Conservation (phyloP, 2,329 filamentous ascomycete species). For the Aspergillus brunneoviolaceus region DNA sequence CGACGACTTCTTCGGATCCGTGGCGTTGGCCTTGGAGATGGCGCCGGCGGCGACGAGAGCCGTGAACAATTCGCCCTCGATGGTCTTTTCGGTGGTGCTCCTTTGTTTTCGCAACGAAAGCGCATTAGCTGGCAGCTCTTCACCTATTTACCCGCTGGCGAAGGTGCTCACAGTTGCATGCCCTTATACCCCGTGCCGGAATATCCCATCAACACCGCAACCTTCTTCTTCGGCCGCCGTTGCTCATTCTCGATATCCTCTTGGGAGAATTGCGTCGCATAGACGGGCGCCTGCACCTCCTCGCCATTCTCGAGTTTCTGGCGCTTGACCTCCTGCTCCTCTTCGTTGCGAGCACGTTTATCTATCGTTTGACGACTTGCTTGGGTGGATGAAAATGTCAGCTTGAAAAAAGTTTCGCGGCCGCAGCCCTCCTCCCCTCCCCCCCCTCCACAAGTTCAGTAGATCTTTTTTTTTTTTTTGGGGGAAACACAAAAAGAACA, state of each 20-base stretch:
- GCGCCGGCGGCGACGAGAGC: constrained; percentile 89
- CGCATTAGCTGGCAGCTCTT: constrained; percentile 3
- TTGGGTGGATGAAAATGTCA: constrained; percentile 42
- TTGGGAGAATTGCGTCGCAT: constrained; percentile 61
- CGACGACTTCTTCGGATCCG: constrained; percentile 94
- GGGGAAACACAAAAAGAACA: constrained; percentile 23
- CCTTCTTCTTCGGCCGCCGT: constrained; percentile 89
- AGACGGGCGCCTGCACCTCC: constrained; percentile 47
- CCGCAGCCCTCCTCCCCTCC: neutral
- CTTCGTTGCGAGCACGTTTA: constrained; percentile 53
- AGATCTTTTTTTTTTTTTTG: no score
- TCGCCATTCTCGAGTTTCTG: constrained; percentile 52
- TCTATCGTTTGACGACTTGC: constrained; percentile 53
- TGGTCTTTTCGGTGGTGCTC: constrained; percentile 73
- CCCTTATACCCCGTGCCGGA: constrained; percentile 95
- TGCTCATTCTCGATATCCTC: constrained; percentile 87
- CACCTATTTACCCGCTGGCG: no score
- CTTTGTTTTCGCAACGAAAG: constrained; percentile 22
- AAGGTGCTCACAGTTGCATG: constrained; percentile 69
- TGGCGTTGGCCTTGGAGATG: constrained; percentile 93
- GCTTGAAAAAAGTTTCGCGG: constrained; percentile 21
- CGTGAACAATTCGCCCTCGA: constrained; percentile 90
- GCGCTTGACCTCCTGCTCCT: constrained; percentile 56
- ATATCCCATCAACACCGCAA: constrained; percentile 93
- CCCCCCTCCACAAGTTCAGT: no score